Percentiles rank a stretch among this genome's conserved stretches.
Conservation (phyloP, 1,284 basidiomycete species). For the Ustilago hordei region DNA sequence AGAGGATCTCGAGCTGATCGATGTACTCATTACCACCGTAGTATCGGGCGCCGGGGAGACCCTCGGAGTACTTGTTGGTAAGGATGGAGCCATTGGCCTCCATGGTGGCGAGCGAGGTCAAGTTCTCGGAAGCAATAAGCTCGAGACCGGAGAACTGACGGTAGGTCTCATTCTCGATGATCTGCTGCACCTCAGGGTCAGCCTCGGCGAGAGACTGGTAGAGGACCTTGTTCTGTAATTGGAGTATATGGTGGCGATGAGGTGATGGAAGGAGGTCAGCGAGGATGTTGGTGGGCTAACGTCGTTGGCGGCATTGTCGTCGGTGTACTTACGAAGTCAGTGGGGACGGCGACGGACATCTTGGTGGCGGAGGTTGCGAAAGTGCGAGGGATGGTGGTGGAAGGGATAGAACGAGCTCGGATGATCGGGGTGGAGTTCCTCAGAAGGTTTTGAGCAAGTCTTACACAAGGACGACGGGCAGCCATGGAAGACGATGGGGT, state of each 20-base stretch:
- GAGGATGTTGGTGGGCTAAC: neutral
- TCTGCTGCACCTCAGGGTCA: slow-evolving; percentile 93
- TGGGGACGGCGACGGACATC: slow-evolving; percentile 65
- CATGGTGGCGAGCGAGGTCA: slow-evolving; percentile 74
- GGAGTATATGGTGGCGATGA: neutral
- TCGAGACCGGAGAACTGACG: slow-evolving; percentile 94
- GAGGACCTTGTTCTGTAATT: slow-evolving; percentile 84
- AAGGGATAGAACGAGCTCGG: slow-evolving; percentile 20
- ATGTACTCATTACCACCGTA: slow-evolving; percentile 91
- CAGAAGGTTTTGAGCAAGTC: slow-evolving; percentile 48
- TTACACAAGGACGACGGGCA: slow-evolving; percentile 46
- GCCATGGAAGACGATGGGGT: slow-evolving; percentile 45
- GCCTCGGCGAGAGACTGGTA: slow-evolving; percentile 88
- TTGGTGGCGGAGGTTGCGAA: slow-evolving; percentile 45
- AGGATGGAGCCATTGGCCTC: slow-evolving; percentile 98
- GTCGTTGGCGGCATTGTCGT: neutral
- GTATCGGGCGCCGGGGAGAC: slow-evolving; percentile 85
- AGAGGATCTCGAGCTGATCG: slow-evolving; percentile 94
- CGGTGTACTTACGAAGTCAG: slow-evolving; percentile 62
- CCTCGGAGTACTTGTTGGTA: slow-evolving; percentile 91
- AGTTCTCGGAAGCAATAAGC: slow-evolving; percentile 87
- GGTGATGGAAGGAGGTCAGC: slow-evolving; percentile 12
- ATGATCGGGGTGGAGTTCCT: slow-evolving; percentile 29
- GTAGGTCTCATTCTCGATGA: slow-evolving; percentile 99
- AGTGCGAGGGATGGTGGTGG: slow-evolving; percentile 27